A percentile compares a stretch with the other conserved stretches of the same genome.
These are phyloP conservation scores for Phytopythium ostracodes DNA, from an alignment of 352 stramenopile species.

Conservation along the genomic window DNA sequence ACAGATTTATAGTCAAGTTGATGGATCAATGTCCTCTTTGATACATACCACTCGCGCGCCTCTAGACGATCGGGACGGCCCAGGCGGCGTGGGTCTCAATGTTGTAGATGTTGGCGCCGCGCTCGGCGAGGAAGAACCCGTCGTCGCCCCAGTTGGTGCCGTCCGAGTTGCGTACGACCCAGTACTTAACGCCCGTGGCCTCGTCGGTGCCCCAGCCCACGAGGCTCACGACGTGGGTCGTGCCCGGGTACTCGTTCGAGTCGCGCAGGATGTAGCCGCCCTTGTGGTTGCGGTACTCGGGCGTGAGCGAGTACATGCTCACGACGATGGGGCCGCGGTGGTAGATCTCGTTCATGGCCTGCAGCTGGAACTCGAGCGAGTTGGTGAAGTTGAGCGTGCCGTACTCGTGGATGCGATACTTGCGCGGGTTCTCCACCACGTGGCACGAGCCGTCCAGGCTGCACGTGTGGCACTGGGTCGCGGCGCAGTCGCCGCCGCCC, in stretches of 20 bases:
- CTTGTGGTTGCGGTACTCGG: slow-evolving; percentile 83
- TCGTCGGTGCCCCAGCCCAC: slow-evolving; percentile 92
- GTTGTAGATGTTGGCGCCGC: slow-evolving; percentile 76
- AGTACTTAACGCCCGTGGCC: slow-evolving; percentile 89
- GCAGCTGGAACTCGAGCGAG: slow-evolving; percentile 55
- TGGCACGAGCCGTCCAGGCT: slow-evolving; percentile 54
- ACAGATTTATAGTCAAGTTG: not conserved
- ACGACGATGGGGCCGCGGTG: slow-evolving; percentile 93
- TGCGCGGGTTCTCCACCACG: slow-evolving; percentile 49
- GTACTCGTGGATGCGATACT: slow-evolving; percentile 71
- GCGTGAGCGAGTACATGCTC: slow-evolving; percentile 84
- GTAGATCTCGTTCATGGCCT: slow-evolving; percentile 96
- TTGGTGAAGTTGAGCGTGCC: slow-evolving; percentile 74
- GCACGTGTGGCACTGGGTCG: slow-evolving; percentile 66
- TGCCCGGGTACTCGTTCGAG: slow-evolving; percentile 67
- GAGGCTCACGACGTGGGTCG: slow-evolving; percentile 92
- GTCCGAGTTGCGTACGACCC: slow-evolving; percentile 94
- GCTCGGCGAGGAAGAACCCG: slow-evolving; percentile 69
- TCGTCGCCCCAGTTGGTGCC: slow-evolving; percentile 73
- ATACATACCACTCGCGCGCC: not conserved
- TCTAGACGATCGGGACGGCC: slow-evolving; percentile 61
- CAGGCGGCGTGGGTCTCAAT: slow-evolving; percentile 69
- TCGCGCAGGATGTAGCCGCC: slow-evolving; percentile 90
- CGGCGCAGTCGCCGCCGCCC: slow-evolving; percentile 43
- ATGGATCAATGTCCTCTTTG: not conserved